Base-by-base conservation (phyloP, 163 green algal species). In the Smithsoniella earleae region DNA sequence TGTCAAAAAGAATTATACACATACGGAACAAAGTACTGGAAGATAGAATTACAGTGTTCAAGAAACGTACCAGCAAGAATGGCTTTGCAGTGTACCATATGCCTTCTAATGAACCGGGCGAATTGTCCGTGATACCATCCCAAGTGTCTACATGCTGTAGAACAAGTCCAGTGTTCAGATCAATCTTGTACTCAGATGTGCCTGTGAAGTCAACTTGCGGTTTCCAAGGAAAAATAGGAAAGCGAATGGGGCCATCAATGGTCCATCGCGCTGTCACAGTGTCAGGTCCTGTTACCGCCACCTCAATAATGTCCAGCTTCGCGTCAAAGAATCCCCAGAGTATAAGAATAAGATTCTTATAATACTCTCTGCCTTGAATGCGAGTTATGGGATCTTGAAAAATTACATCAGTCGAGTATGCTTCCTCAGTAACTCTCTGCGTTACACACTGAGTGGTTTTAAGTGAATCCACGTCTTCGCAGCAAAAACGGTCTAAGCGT, bases 111-210 rank as follows among this genome's bases (percentile, higher is more conserved):
- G 79, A 86, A 4, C 86, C 77, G 76, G 80, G 88, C 4, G 37
- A 78, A 58, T 88, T 85, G 77, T 86, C 74, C n/a, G 78, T 22
- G 6, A 91, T 49, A 0, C 79, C 76, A 44, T 92, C 87, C 87
- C 87, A 92, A 25, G 78, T 83, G 78, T 92, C 86, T 2, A 76
- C 75, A 76, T 95, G 88, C 16, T n/a, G 66, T 1, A 72, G 73
- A 28, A 94, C 79, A 3, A 79, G 75, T 4, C 80, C 84, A 37
- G 74, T 80, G 22, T 73, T 36, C 20, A 75, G 62, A 69, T 93
- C 81, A 25, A 95, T 72, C 30, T 80, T 77, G 45, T 88, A 86
- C 52, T 82, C 82, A 3, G 81, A 89, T 1, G 43, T 55, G 2
- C 87, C 87, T 3, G 84, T 92, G 76, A 90, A 88, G 18, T 82